Conservation (phyloP, 2,329 filamentous ascomycete genomes). For the Xenosphaeropsis pyriputrescens region DNA sequence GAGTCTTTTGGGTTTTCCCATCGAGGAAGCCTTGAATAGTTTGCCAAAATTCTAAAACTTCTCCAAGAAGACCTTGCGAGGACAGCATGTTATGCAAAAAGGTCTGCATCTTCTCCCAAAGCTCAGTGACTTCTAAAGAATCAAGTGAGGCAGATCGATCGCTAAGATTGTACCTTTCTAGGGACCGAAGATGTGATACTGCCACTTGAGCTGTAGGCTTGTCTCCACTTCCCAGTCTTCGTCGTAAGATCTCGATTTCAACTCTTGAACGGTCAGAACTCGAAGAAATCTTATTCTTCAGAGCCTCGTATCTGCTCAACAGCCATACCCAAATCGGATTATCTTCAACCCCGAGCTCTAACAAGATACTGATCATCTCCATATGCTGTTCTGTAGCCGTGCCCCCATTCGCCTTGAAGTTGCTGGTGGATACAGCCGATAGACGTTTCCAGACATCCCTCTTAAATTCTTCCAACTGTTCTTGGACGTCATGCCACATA, state of each 20-base stretch:
- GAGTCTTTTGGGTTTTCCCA: conserved; percentile 63
- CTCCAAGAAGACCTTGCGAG: conserved; percentile 66
- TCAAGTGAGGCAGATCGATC: conserved; percentile 55
- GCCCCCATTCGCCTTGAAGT: conserved; percentile 12
- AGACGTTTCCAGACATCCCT: conserved; percentile 77
- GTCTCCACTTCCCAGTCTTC: conserved; percentile 61
- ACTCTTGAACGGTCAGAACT: conserved; percentile 77
- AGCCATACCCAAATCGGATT: conserved; percentile 98
- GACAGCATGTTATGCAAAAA: conserved; percentile 67
- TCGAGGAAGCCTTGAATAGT: conserved; percentile 81
- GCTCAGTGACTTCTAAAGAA: conserved; percentile 63
- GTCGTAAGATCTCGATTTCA: conserved; percentile 81
- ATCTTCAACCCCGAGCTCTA: conserved; percentile 90
- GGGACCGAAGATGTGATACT: conserved; percentile 61
- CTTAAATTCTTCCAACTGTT: conserved; percentile 78
- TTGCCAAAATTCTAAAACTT: conserved; percentile 89
- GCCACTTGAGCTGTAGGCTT: conserved; percentile 55
- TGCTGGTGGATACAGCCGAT: conserved; percentile 46
- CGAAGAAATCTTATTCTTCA: conserved; percentile 71
- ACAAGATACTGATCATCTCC: conserved; percentile 73
- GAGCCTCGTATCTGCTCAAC: conserved; percentile 71
- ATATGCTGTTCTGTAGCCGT: conserved; percentile 66
- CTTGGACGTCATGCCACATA: conserved; percentile 90
- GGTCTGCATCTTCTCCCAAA: conserved; percentile 79
- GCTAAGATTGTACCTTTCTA: conserved; percentile 51